Evolutionary conservation across 306 rosid genomes (phyloP).

Genomic region (Astragalus glycyphyllos): DNA sequence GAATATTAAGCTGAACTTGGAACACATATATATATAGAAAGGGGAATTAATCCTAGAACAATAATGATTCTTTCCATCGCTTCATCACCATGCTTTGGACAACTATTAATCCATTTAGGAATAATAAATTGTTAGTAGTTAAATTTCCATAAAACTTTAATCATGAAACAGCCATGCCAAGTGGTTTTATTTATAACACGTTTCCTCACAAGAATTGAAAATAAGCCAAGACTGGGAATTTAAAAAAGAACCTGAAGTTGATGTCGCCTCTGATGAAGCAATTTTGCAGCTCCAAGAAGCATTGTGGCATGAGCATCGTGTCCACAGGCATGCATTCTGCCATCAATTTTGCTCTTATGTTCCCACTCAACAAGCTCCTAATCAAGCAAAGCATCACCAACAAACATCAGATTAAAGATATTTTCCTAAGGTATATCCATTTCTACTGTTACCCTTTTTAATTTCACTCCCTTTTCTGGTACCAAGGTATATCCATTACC

Average conservation of each 20-base stretch:
- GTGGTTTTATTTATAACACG: no score
- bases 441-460: background rate
- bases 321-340: slow-evolving; percentile 82
- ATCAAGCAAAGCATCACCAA: slow-evolving; percentile 28
- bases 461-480: slow-evolving; percentile 38
- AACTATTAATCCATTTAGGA: no score
- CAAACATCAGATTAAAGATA: slow-evolving; percentile 31
- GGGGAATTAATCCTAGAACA: no score
- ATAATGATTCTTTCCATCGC: no score
- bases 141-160: no score
- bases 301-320: slow-evolving; percentile 81
- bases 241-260: slow-evolving; percentile 62
- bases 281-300: slow-evolving; percentile 80
- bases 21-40: no score
- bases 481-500: slow-evolving; percentile 33
- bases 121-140: no score
- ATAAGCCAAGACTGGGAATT: background rate
- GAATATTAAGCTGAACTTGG: no score
- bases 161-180: no score
- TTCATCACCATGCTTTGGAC: no score
- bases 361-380: slow-evolving; percentile 86
- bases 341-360: slow-evolving; percentile 73
- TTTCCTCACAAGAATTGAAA: background rate
- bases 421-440: background rate
- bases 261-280: slow-evolving; percentile 61